Evolutionary conservation across 2,329 filamentous ascomycete genomes (phyloP).

Genomic region (Diaporthe ilicicola): DNA sequence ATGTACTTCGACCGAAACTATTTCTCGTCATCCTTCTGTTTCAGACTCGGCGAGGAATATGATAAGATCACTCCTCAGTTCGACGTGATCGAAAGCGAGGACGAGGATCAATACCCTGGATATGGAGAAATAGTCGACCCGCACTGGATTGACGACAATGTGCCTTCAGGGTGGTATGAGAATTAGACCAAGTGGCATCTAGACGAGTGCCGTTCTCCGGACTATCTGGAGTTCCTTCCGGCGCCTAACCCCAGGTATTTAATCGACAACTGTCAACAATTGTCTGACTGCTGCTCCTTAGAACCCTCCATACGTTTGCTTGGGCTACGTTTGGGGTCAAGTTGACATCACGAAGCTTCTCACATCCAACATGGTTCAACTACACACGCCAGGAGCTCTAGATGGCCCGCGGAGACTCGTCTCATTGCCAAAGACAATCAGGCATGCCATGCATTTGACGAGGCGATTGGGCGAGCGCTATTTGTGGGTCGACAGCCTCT

Average conservation of each 20-base stretch:
- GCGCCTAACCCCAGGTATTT: neutral
- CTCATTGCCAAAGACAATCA: neutral
- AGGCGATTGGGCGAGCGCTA: constrained; percentile 13
- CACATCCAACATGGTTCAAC: neutral
- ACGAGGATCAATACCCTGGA: neutral
- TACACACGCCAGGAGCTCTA: neutral
- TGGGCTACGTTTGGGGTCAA: constrained; percentile 9
- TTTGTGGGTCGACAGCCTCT: constrained; percentile 19
- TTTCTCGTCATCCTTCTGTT: neutral
- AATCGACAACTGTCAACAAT: neutral
- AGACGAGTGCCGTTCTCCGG: neutral
- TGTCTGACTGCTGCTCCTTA: neutral
- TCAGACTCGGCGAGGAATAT: neutral
- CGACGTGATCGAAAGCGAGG: neutral
- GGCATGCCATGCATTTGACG: constrained; percentile 11
- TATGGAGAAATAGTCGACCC: neutral
- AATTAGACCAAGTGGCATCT: neutral
- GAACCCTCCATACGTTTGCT: neutral
- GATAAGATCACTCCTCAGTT: neutral
- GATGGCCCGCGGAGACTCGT: neutral
- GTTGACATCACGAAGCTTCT: neutral
- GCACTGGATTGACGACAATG: neutral
- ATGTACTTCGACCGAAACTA: neutral
- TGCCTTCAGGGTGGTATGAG: neutral
- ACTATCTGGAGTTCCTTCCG: neutral